These are phyloP conservation scores for Wickerhamiella kurtzmanii DNA, from an alignment of 805 yeast species.

Conservation along the genomic window DNA sequence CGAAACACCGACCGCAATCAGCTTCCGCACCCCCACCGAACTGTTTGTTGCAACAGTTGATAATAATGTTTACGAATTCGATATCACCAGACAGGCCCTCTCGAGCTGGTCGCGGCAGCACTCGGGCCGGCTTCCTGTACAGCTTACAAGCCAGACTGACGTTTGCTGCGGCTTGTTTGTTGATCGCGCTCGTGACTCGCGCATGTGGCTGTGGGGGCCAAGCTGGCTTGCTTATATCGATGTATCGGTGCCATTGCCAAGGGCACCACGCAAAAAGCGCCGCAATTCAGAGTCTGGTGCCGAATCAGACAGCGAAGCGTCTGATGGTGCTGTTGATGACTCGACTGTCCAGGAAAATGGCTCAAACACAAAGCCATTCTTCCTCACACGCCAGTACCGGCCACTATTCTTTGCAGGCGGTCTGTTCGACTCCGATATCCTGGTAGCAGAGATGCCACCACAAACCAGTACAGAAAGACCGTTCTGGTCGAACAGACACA, in stretches of 20 bases:
- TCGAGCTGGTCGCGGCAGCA: conserved; percentile 73
- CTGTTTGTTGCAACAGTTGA: conserved; percentile 59
- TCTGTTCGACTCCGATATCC: conserved; percentile 38
- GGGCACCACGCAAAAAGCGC: conserved; percentile 31
- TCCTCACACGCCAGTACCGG: conserved; percentile 63
- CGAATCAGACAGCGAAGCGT: conserved; percentile 12
- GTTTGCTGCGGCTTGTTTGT: conserved; percentile 61
- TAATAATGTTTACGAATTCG: conserved; percentile 61
- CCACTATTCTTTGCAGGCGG: conserved; percentile 50
- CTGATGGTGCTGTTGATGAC: conserved; percentile 19
- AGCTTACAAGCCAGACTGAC: conserved; percentile 43
- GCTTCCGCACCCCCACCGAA: conserved; percentile 39
- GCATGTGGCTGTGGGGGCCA: conserved; percentile 79
- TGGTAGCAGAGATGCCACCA: conserved; percentile 66
- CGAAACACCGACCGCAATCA: conserved; percentile 45
- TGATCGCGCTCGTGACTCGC: conserved; percentile 30
- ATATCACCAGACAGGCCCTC: conserved; percentile 25
- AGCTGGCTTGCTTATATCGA: conserved; percentile 72
- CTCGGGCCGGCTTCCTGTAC: conserved; percentile 59
- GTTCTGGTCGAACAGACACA: conserved; percentile 24
- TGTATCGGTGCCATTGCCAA: conserved; percentile 21
- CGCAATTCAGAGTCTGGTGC: conserved; percentile 26
- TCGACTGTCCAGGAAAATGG: conserved; percentile 26
- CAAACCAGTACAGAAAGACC: conserved; percentile 29
- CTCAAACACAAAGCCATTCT: conserved; percentile 31